Base-by-base conservation (phyloP, 1,139 yeast genomes). In the Suhomyces wounanorum region DNA sequence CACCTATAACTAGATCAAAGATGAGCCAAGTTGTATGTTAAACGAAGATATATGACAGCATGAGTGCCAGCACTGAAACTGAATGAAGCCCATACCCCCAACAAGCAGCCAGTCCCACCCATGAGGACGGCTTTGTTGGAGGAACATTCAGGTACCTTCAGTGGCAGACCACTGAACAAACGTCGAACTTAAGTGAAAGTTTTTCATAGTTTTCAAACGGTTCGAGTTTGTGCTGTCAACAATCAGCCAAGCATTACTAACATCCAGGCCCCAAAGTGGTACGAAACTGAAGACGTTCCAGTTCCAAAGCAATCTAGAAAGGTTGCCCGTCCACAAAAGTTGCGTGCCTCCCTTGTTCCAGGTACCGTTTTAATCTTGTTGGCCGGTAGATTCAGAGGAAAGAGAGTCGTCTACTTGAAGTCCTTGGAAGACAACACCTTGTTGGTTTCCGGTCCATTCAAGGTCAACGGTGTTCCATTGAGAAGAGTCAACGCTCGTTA, bases 321-420 rank as follows among this genome's bases (percentile, higher is more conserved):
- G 89, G 78, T 94, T 70, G 83, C 83, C 68, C 91, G 91, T 78
- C 96, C 97, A 75, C 96, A 91, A 80, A 89, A 89, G 82, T 85
- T 94, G 79, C 94, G 98, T 80, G 85, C 96, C 72, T 89, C 98
- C 63, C 84, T 94, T 73, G 96, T 89, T 66, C 98, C 98, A 79
- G 99, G 99, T 78, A 89, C 99, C 73, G 97, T 94, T 68, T 85
- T 94, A 77, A 94, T 94, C 79, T 84, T 94, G 77, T 87, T 95
- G 78, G 98, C 99, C 72, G 99, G 99, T 78, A 92, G 97, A 82
- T 94, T 91, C 96, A 89, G 99, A 83, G 99, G 99, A 78, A 95
- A 94, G 91, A 94, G 99, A 84, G 99, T 94, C 70, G 98, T 94
- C 61, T 89, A 88, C 91, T 87, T 94, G 77, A 94, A 94, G 89